phyloP scores from a whole-genome alignment of 805 yeast species.

The Metschnikowia anglica region DNA sequence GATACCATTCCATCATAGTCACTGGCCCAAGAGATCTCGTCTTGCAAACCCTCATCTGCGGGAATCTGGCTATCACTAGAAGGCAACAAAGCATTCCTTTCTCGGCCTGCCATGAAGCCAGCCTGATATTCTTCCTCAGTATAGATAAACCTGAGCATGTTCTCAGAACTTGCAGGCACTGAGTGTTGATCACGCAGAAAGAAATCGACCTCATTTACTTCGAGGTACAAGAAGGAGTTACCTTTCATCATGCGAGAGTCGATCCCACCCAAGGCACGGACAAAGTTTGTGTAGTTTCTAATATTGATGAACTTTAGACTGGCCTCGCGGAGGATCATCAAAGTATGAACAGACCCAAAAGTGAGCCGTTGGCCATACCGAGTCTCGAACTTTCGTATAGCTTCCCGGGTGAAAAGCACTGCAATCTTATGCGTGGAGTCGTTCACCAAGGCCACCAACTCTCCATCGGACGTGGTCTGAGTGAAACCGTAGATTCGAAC shows the following conservation, averaged over 20 bases:
- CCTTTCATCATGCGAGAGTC: not conserved
- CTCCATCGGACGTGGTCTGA: conserved; percentile 24
- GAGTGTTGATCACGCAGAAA: conserved; percentile 33
- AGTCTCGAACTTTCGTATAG: conserved; percentile 32
- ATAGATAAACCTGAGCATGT: conserved; percentile 26
- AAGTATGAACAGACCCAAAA: conserved; percentile 26
- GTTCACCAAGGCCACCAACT: conserved; percentile 30
- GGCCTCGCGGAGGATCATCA: conserved; percentile 31
- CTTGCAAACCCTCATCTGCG: not conserved
- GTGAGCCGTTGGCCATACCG: conserved; percentile 36
- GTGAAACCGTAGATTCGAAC: conserved; percentile 29
- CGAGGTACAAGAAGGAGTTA: conserved; percentile 26
- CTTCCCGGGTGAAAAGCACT: conserved; percentile 29
- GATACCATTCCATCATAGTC: conserved; percentile 8
- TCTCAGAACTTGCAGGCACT: conserved; percentile 23
- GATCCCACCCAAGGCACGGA: not conserved
- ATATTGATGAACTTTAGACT: conserved; percentile 25
- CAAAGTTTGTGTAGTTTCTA: not conserved
- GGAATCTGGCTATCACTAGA: not conserved
- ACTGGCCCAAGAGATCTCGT: not conserved
- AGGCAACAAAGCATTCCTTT: not conserved
- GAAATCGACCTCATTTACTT: conserved; percentile 30
- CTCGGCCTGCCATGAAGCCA: conserved; percentile 3
- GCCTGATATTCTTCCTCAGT: conserved; percentile 18
- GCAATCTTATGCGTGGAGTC: conserved; percentile 34